A percentile compares a stretch with the other conserved stretches of the same genome.
Conservation (phyloP, 805 yeast species). For the Sungouiella thailandica region DNA sequence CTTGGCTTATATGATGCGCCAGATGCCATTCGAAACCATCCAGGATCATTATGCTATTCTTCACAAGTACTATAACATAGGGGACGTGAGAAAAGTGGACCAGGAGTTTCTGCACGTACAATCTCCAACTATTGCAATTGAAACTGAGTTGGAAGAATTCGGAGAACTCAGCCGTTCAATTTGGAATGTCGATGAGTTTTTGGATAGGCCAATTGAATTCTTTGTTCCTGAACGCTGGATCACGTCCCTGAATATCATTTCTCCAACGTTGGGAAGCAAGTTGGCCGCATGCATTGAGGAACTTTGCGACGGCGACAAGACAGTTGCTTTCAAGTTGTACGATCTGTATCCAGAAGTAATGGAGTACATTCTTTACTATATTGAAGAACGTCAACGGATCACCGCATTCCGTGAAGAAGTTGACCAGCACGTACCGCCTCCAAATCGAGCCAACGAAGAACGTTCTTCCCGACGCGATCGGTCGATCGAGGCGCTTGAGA, state of each 20-base stretch:
- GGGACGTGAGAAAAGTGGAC: conserved; percentile 9
- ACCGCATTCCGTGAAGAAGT: conserved; percentile 20
- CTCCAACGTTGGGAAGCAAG: conserved; percentile 13
- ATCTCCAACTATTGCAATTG: conserved; percentile 11
- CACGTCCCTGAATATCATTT: conserved; percentile 19
- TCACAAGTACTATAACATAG: conserved; percentile 25
- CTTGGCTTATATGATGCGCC: conserved; percentile 15
- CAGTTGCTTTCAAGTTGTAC: conserved; percentile 23
- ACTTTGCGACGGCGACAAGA: conserved; percentile 13
- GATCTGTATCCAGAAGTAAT: conserved; percentile 31
- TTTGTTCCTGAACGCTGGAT: conserved; percentile 28
- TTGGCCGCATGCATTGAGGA: conserved; percentile 15
- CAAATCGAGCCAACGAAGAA: conserved; percentile 12
- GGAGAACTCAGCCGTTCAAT: not conserved
- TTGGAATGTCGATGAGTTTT: no score
- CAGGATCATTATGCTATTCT: conserved; percentile 16
- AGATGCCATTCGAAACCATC: conserved; percentile 10
- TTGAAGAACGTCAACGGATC: conserved; percentile 14
- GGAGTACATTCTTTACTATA: conserved; percentile 23
- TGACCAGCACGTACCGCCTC: conserved; percentile 9
- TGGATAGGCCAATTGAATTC: conserved; percentile 13
- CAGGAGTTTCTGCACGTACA: conserved; percentile 8
- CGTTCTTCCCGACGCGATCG: conserved; percentile 19
- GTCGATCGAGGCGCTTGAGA: conserved; percentile 19
- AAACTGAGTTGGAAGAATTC: conserved; percentile 15